phyloP scores from a whole-genome alignment of 2,329 filamentous ascomycete genomes.

The Zymoseptoria pseudotritici region DNA sequence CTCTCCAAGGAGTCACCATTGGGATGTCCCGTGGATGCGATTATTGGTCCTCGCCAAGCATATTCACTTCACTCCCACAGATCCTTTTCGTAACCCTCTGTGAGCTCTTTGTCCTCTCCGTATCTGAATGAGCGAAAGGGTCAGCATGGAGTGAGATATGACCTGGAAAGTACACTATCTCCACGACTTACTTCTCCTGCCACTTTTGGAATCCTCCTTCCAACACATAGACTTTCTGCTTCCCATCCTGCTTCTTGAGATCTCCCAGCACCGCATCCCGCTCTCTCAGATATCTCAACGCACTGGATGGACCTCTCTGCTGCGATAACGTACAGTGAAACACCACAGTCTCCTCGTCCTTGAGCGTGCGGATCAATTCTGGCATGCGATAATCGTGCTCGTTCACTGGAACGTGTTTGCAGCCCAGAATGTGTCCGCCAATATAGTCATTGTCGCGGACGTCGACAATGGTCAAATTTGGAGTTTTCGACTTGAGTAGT shows the following conservation, averaged over 20 bases:
- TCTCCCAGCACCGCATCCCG: slow-evolving; percentile 47
- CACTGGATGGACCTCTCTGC: slow-evolving; percentile 79
- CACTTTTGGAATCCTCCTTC: slow-evolving; percentile 80
- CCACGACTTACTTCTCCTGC: slow-evolving; percentile 60
- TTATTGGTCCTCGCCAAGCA: slow-evolving; percentile 8
- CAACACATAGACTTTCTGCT: slow-evolving; percentile 72
- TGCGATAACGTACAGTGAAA: slow-evolving; percentile 94
- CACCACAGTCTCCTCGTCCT: slow-evolving; percentile 72
- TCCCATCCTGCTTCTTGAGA: slow-evolving; percentile 21
- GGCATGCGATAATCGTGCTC: slow-evolving; percentile 70
- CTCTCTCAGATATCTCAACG: slow-evolving; percentile 70
- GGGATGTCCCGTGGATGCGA: not conserved
- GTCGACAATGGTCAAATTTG: slow-evolving; percentile 66
- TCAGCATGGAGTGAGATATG: not conserved
- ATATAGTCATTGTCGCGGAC: slow-evolving; percentile 87
- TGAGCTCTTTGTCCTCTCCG: slow-evolving; percentile 70
- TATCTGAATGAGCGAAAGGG: slow-evolving; percentile 36
- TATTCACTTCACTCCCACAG: slow-evolving; percentile 57
- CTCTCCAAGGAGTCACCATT: not conserved
- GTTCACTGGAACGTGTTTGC: slow-evolving; percentile 65
- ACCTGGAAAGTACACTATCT: not conserved
- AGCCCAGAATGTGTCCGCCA: slow-evolving; percentile 78
- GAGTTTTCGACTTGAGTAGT: slow-evolving; percentile 40
- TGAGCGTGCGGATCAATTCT: slow-evolving; percentile 70
- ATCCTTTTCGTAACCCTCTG: slow-evolving; percentile 76